Evolutionary conservation across 106 monocot genomes (phyloP), one percentile per base, ranked within the genome.

Genomic region (Alisma plantagoaquatica): DNA sequence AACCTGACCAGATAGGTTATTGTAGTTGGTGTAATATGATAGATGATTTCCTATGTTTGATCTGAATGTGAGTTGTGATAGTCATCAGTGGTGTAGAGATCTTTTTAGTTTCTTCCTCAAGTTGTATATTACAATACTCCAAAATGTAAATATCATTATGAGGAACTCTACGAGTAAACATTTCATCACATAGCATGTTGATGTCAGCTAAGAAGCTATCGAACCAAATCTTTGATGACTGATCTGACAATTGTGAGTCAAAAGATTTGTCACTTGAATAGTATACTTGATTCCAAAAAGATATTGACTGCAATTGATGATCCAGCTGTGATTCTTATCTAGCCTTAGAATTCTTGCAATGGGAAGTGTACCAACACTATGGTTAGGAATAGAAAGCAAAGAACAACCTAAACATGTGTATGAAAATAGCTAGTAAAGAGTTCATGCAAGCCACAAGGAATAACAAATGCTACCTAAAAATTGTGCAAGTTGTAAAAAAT

Each of bases 401-500:
- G n/a, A n/a, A n/a, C n/a, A n/a, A n/a, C n/a, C n/a, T n/a, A n/a
- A n/a, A n/a, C n/a, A n/a, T n/a, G n/a, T n/a, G n/a, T n/a, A n/a
- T n/a, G n/a, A n/a, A n/a, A n/a, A n/a, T n/a, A n/a, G n/a, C n/a
- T n/a, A n/a, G n/a, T n/a, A n/a, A n/a, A n/a, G n/a, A n/a, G n/a
- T n/a, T n/a, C n/a, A n/a, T n/a, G n/a, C n/a, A n/a, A n/a, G n/a
- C n/a, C n/a, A n/a, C n/a, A n/a, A n/a, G n/a, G n/a, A n/a, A n/a
- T n/a, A n/a, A n/a, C 14, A 47, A 29, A 11, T 21, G 17, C 27
- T 59, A 96, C 94, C 84, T 96, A 84, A 43, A 88, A 88, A 24
- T 71, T 88, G 64, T 78, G 89, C 73, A 96, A 68, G 57, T 96
- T 84, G 73, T 60, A 96, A 35, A 96, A 70, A 26, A 89, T 56